Percentiles rank a stretch among this genome's conserved stretches.
Conservation (phyloP, 1,284 basidiomycete species). For the Golubevia sp. region DNA sequence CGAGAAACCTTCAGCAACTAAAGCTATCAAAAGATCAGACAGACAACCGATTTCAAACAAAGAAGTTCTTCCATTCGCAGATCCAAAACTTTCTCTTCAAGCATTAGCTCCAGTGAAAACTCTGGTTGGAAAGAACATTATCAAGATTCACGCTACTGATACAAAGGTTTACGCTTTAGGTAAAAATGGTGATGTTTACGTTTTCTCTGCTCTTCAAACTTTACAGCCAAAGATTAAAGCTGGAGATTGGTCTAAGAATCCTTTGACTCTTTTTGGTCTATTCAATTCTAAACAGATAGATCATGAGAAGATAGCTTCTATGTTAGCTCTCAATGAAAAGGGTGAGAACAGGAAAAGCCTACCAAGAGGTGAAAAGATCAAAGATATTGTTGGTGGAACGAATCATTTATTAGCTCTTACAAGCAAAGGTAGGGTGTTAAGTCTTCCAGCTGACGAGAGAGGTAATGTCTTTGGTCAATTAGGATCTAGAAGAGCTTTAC, state of each 20-base stretch:
- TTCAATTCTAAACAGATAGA: slow-evolving; percentile 29
- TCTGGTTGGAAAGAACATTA: slow-evolving; percentile 48
- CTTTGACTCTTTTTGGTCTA: slow-evolving; percentile 32
- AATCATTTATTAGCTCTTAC: slow-evolving; percentile 86
- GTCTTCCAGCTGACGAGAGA: slow-evolving; percentile 74
- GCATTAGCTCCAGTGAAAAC: slow-evolving; percentile 38
- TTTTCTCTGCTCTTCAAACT: slow-evolving; percentile 36
- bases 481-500: slow-evolving; percentile 63
- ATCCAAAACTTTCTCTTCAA: slow-evolving; percentile 10
- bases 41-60: background rate
- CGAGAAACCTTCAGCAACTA: too few species aligned
- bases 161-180: slow-evolving; percentile 49
- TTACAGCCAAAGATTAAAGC: slow-evolving; percentile 23
- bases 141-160: slow-evolving; percentile 44
- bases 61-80: background rate
- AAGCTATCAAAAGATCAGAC: background rate
- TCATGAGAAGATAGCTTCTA: slow-evolving; percentile 25
- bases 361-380: slow-evolving; percentile 31
- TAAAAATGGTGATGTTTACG: slow-evolving; percentile 49
- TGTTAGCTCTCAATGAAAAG: background rate
- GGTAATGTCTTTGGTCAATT: slow-evolving; percentile 88
- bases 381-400: slow-evolving; percentile 65
- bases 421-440: slow-evolving; percentile 78
- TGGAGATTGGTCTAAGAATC: slow-evolving; percentile 27
- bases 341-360: slow-evolving; percentile 13